Evolutionary conservation across 1,139 yeast species (phyloP).

Genomic region (Geotrichum aggregatum): DNA sequence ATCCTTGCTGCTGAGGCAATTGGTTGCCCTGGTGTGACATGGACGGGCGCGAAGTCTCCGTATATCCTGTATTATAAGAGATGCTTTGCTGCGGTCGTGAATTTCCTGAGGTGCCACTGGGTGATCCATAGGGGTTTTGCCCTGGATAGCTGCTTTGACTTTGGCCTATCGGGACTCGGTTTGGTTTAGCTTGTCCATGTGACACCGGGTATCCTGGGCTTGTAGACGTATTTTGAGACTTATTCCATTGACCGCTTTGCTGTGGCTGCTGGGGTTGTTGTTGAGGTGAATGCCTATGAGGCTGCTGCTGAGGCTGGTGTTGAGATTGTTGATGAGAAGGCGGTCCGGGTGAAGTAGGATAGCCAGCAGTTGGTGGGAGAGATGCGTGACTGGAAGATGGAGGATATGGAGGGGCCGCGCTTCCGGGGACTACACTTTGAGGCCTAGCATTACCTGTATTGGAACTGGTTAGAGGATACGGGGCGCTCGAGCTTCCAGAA

Average conservation of each 20-base stretch:
- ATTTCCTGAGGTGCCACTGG: neutral
- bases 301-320: neutral
- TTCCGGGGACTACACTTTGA: too few species aligned
- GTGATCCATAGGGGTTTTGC: neutral
- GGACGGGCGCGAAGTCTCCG: neutral
- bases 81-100: neutral
- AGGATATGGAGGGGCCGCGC: too few species aligned
- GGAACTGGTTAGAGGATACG: too few species aligned
- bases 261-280: neutral
- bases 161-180: neutral
- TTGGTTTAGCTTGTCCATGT: too few species aligned
- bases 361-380: too few species aligned
- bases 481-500: too few species aligned
- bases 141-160: slow-evolving; percentile 1
- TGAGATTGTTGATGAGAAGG: too few species aligned
- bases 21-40: neutral
- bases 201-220: too few species aligned
- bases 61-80: neutral
- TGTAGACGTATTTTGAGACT: neutral
- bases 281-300: too few species aligned
- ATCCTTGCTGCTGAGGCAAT: neutral
- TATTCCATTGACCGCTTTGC: neutral
- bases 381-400: too few species aligned
- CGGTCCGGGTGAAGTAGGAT: too few species aligned
- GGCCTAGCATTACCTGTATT: too few species aligned